Base-by-base conservation (phyloP, 1,284 basidiomycete genomes). In the Ustilago xerochloae region DNA sequence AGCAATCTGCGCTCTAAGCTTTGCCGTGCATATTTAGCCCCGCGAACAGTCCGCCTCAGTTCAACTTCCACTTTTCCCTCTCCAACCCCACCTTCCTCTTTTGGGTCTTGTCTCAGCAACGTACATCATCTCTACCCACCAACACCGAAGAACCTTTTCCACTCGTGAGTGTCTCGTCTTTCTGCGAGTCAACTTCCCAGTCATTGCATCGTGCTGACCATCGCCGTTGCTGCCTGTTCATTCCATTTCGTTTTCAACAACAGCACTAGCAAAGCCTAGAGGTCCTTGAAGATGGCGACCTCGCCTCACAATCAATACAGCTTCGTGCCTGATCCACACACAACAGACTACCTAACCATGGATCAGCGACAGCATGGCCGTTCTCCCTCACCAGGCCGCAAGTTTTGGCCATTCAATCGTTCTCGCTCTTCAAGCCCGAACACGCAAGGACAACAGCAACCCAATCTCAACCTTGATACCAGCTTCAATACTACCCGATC, bases 371-470 rank as follows among this genome's bases (percentile, higher is more conserved):
- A 52, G 32, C 20, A 56, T 28, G 46, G 69, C 18, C 54, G 63
- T 10, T 62, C 66, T 3, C 49, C 71, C 4, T 69, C 71, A 6
- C 66, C 66, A 1, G 59, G 29, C 2, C 52, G 57, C 41, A 69
- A 70, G 38, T 64, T 75, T 20, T 75, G 72, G 72, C 67, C 72
- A 5, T 75, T 75, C 55, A 75, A 75, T 41, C 67, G 72, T n/a
- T 70, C 66, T n/a, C 66, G 72, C 36, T 75, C 72, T 15, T 70
- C 67, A 28, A 59, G 54, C 33, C 72, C 72, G 33, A 75, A 75
- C 38, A 62, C 58, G 2, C 62, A 71, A 30, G 50, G 38, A 3
- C 48, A 48, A 8, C 50, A 58, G 30, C 52, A 58, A 13, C 30
- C 45, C 15, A 54, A 63, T 26, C 58, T 62, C 28, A 39, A 41